Evolutionary conservation across 2,329 filamentous ascomycete genomes (phyloP), one percentile per base, ranked within the genome.

Genomic region (Colletotrichum sidae): DNA sequence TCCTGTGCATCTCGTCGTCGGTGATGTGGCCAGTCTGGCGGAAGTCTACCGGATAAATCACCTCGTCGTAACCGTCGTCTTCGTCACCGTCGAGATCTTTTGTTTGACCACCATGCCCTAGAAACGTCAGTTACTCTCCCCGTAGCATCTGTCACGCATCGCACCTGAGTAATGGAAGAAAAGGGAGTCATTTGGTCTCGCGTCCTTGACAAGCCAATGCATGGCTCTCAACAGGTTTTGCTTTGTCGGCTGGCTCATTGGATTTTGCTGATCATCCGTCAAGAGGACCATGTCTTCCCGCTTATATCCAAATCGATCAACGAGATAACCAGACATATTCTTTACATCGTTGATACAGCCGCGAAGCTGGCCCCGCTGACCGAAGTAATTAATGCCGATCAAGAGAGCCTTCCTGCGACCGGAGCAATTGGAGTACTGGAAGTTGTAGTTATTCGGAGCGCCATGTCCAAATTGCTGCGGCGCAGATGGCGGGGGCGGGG

Each of bases 321-420:
- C 92, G 64, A 98, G 83, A 75, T 97, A 98, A 54, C 87, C 86
- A 25, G 94, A 97, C 93, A 98, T 97, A 81, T 97, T 97, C 80
- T 94, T 92, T 47, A 97, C 95, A 76, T 98, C 95, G 75, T 98
- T 97, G 83, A 97, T 97, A 75, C 95, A 98, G 50, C 95, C 95
- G 63, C 94, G 86, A 52, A 97, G 84, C 82, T 97, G 92, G 35
- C 94, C 94, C 63, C 92, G 89, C 80, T 97, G 94, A 55, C 92
- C 90, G 75, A 97, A 97, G 80, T 98, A 97, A 80, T 97, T 97
- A 83, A 97, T 97, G 60, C 95, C 95, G 71, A 97, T 95, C 67
- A 98, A 80, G 37, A 97, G 82, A 5, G 94, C 95, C 81, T 97
- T 97, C 75, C 94, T 85, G 72, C 90, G 88, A 50, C 94, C 95